These are phyloP conservation scores for Stemphylium vesicarium DNA, from an alignment of 2,329 filamentous ascomycete species.

Conservation along the genomic window DNA sequence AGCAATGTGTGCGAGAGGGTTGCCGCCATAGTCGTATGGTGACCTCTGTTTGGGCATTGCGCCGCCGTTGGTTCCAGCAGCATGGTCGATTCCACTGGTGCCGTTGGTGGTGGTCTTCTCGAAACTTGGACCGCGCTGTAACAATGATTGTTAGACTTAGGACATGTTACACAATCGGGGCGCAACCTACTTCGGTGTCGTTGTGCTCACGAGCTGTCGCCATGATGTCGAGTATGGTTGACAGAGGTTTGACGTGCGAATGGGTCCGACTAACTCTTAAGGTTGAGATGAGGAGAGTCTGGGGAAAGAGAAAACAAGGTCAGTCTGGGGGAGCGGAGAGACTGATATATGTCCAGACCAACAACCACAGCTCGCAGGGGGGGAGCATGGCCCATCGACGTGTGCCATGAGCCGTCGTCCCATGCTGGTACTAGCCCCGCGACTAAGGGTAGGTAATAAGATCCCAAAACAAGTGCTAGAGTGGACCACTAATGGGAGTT, in stretches of 20 bases:
- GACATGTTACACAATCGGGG: neutral
- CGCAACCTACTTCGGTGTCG: slow-evolving; percentile 35
- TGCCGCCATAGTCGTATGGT: slow-evolving; percentile 59
- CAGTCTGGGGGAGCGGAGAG: slow-evolving; percentile 38
- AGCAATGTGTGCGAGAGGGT: slow-evolving; percentile 58
- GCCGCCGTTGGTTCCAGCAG: slow-evolving; percentile 35
- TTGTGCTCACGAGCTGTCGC: slow-evolving; percentile 51
- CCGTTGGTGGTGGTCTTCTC: slow-evolving; percentile 39
- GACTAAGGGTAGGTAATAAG: slow-evolving; percentile 37
- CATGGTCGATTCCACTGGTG: slow-evolving; percentile 50
- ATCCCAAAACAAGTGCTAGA: slow-evolving; percentile 35
- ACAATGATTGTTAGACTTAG: slow-evolving; percentile 11
- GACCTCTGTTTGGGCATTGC: slow-evolving; percentile 47
- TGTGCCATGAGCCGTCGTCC: slow-evolving; percentile 41
- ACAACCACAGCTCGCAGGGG: slow-evolving; percentile 23
- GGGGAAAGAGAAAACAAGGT: slow-evolving; percentile 27
- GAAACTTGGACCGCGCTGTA: slow-evolving; percentile 30
- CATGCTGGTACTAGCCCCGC: slow-evolving; percentile 26
- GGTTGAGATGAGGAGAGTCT: slow-evolving; percentile 20
- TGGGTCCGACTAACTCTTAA: slow-evolving; percentile 1
- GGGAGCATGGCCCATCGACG: slow-evolving; percentile 36
- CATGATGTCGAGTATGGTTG: slow-evolving; percentile 41
- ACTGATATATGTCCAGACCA: slow-evolving; percentile 42
- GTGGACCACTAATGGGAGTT: slow-evolving; percentile 37
- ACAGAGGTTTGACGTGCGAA: neutral